phyloP scores from a whole-genome alignment of 1,284 basidiomycete species.

The Leccinum holopus region DNA sequence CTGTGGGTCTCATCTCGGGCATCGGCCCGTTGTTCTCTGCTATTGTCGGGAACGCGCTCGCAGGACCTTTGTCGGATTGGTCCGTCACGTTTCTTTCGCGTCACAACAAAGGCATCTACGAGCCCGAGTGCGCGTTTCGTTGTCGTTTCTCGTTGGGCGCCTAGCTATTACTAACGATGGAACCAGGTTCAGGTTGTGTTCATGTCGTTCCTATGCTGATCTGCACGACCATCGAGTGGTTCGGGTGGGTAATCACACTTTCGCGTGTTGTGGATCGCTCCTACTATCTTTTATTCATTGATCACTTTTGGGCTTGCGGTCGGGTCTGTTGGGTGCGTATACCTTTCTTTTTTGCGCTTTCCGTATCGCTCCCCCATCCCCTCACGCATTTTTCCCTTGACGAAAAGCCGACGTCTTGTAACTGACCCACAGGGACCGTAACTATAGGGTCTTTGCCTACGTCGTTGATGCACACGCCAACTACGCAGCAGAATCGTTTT shows the following conservation, averaged over 20 bases:
- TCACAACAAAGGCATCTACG: constrained; percentile 1
- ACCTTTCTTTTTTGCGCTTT: not conserved
- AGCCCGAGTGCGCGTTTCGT: not conserved
- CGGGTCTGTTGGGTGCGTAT: not conserved
- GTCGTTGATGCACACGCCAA: not conserved
- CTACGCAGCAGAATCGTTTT: not conserved
- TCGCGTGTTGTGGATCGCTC: not conserved
- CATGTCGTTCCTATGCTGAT: constrained; percentile 1
- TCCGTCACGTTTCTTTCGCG: not conserved
- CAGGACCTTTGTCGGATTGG: constrained; percentile 3
- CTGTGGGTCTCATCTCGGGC: not conserved
- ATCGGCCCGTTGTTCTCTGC: not conserved
- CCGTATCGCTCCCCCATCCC: not conserved
- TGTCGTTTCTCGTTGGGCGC: not conserved
- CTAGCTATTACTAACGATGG: not conserved
- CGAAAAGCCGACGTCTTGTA: not conserved
- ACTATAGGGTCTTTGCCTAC: constrained; percentile 1
- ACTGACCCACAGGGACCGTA: not conserved
- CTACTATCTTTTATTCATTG: constrained; percentile 1
- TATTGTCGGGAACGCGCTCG: not conserved
- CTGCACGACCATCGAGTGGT: not conserved
- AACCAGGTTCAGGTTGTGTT: not conserved
- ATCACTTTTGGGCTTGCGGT: constrained; percentile 1
- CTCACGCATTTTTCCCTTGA: no score
- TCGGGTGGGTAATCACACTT: constrained; percentile 1